Evolutionary conservation across 2,329 filamentous ascomycete species (phyloP).

Genomic region (Chrysosporium queenslandicum): DNA sequence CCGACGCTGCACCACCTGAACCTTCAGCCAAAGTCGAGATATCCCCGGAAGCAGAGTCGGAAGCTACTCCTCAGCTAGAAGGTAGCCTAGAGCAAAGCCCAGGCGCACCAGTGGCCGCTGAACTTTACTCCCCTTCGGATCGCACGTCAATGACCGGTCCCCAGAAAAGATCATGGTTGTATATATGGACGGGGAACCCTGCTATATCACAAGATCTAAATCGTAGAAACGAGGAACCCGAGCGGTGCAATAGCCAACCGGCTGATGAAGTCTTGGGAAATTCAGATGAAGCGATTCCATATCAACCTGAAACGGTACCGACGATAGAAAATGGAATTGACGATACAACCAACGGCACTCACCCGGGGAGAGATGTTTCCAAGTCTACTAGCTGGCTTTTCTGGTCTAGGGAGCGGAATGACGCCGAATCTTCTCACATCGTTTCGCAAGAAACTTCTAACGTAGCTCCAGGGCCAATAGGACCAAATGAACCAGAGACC

Average conservation of each 20-base stretch:
- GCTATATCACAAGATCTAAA: constrained; percentile 15
- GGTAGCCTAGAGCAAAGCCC: constrained; percentile 15
- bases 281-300: not conserved
- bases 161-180: constrained; percentile 37
- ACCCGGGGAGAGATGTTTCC: constrained; percentile 14
- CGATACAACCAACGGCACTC: not conserved
- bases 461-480: too few species aligned
- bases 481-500: not conserved
- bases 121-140: not conserved
- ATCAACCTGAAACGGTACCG: not conserved
- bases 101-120: not conserved
- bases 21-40: not conserved
- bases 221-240: not conserved
- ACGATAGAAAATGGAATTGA: not conserved
- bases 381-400: constrained; percentile 35
- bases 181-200: constrained; percentile 34
- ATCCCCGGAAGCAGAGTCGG: not conserved
- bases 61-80: not conserved
- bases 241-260: not conserved
- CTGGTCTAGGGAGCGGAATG: constrained; percentile 31
- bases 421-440: constrained; percentile 20
- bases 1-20: not conserved
- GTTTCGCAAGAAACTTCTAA: not conserved
- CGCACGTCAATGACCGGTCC: constrained; percentile 14
- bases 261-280: not conserved